phyloP scores from a whole-genome alignment of 2,329 filamentous ascomycete genomes.

The Ophiostoma montium region DNA sequence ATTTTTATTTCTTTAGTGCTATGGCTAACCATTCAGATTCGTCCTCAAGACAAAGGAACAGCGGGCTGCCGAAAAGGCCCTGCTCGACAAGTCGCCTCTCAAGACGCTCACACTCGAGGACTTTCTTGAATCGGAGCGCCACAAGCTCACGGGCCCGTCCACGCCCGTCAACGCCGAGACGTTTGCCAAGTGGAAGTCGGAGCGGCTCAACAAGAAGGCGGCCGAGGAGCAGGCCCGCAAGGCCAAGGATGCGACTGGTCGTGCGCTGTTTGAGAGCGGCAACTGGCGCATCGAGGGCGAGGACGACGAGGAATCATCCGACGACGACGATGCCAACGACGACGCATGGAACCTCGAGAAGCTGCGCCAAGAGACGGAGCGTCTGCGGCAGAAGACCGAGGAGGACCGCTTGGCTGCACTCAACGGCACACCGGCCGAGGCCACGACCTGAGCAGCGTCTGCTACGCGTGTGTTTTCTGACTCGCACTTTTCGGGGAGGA shows the following conservation, averaged over 20 bases:
- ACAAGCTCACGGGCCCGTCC: conserved; percentile 81
- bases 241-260: conserved; percentile 90
- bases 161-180: conserved; percentile 88
- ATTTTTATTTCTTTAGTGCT: neutral
- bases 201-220: conserved; percentile 85
- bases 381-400: conserved; percentile 58
- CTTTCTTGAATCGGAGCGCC: conserved; percentile 89
- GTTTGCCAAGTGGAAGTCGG: conserved; percentile 96
- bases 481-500: neutral
- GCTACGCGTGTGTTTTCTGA: neutral
- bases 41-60: conserved; percentile 97
- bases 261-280: conserved; percentile 90
- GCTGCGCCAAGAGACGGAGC: conserved; percentile 73
- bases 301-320: conserved; percentile 39
- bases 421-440: conserved; percentile 5
- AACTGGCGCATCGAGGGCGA: conserved; percentile 64
- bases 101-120: conserved; percentile 93
- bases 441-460: neutral
- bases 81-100: conserved; percentile 89
- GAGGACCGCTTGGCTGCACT: conserved; percentile 44
- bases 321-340: conserved; percentile 42
- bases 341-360: conserved; percentile 66
- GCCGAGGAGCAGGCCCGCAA: conserved; percentile 82
- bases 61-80: conserved; percentile 82
- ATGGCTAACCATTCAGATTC: conserved; percentile 48